Percentiles rank a stretch among this genome's conserved stretches.
Evolutionary conservation across 495 filamentous ascomycete species (phyloP).

Genomic region (Xylaria longipes): DNA sequence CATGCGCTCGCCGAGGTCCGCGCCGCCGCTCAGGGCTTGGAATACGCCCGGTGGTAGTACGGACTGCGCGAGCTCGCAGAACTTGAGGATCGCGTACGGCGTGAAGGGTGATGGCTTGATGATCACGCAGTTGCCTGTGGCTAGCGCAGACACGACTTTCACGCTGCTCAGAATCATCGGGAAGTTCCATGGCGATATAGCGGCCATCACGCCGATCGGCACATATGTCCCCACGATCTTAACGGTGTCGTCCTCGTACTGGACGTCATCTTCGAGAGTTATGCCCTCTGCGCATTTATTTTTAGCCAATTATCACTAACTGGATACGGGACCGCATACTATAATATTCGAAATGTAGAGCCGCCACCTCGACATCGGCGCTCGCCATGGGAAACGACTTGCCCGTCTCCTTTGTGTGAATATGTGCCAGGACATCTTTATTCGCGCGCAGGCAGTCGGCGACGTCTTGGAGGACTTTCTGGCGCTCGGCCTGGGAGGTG

Average conservation of each 20-base stretch:
- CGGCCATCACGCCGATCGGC: conserved; percentile 60
- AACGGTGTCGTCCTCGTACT: conserved; percentile 58
- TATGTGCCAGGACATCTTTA: conserved; percentile 42
- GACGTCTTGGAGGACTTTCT: conserved; percentile 60
- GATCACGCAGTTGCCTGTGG: conserved; percentile 68
- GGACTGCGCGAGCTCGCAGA: conserved; percentile 64
- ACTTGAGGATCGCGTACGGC: conserved; percentile 70
- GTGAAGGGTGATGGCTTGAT: conserved; percentile 71
- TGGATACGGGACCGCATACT: conserved; percentile 22
- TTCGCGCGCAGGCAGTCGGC: conserved; percentile 48
- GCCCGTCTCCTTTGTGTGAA: conserved; percentile 50
- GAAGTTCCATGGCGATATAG: conserved; percentile 71
- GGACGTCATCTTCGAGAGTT: conserved; percentile 51
- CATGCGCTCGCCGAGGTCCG: conserved; percentile 66
- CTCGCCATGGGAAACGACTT: conserved; percentile 45
- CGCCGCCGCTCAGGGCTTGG: conserved; percentile 70
- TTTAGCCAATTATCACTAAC: not conserved
- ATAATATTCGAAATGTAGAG: conserved; percentile 41
- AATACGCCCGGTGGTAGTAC: conserved; percentile 72
- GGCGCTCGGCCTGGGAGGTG: conserved; percentile 54
- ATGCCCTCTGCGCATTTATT: conserved; percentile 36
- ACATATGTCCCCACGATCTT: conserved; percentile 56
- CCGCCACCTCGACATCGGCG: conserved; percentile 35
- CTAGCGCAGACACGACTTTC: conserved; percentile 61
- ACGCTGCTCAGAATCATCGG: conserved; percentile 61